phyloP scores from a whole-genome alignment of 2,329 filamentous ascomycete genomes.

The Calonectria crousiana region DNA sequence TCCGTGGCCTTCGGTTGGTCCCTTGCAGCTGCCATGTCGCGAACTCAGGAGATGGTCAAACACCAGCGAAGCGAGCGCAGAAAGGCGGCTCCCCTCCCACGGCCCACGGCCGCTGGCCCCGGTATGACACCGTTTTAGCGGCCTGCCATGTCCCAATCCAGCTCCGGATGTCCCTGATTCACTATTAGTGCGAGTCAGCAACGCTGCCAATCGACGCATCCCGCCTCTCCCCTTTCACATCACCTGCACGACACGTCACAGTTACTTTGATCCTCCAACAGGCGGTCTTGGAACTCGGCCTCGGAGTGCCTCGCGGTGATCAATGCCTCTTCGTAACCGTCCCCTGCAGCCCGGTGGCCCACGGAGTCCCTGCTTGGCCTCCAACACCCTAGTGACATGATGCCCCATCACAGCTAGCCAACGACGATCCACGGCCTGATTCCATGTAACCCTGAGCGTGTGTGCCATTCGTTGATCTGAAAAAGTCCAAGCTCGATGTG shows the following conservation, averaged over 20 bases:
- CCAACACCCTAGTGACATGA: slow-evolving; percentile 26
- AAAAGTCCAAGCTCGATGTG: slow-evolving; percentile 12
- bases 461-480: slow-evolving; percentile 7
- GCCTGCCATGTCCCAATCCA: slow-evolving; percentile 8
- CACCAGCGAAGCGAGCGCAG: slow-evolving; percentile 25
- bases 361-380: slow-evolving; percentile 16
- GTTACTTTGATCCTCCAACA: slow-evolving; percentile 12
- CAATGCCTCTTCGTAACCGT: slow-evolving; percentile 28
- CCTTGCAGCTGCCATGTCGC: slow-evolving; percentile 32
- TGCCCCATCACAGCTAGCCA: slow-evolving; percentile 34
- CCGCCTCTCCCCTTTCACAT: slow-evolving; percentile 32
- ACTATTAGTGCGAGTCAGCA: slow-evolving; percentile 36
- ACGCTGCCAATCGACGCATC: slow-evolving; percentile 41
- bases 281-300: slow-evolving; percentile 21
- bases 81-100: slow-evolving; percentile 9
- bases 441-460: slow-evolving; percentile 4
- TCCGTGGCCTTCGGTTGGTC: slow-evolving; percentile 34
- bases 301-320: slow-evolving; percentile 22
- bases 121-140: slow-evolving; percentile 10
- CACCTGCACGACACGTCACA: slow-evolving; percentile 45
- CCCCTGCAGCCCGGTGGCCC: slow-evolving; percentile 16
- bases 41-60: slow-evolving; percentile 16
- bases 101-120: slow-evolving; percentile 3
- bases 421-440: slow-evolving; percentile 32
- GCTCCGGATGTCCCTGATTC: slow-evolving; percentile 25